phyloP scores from a whole-genome alignment of 345 rosid species.

The Viola odorata region DNA sequence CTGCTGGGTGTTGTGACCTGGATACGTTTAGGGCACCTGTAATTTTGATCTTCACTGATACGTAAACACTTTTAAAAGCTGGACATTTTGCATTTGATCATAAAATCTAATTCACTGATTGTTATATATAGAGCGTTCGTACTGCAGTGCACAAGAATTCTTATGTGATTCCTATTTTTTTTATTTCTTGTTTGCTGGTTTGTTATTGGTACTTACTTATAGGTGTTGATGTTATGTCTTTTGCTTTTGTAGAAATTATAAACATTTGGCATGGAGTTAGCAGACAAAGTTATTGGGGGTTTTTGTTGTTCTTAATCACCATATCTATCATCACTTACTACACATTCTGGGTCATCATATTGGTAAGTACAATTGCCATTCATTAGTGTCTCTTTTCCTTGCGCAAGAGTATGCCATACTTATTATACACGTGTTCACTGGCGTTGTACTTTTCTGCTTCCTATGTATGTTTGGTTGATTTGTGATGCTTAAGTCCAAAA shows the following conservation, averaged over 20 bases:
- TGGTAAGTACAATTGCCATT: conserved; percentile 53
- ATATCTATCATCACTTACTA: conserved; percentile 80
- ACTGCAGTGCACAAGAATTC: no score
- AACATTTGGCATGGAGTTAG: conserved; percentile 57
- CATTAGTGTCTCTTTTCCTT: no score
- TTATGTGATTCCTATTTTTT: no score
- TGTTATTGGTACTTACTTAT: no score
- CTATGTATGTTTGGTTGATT: conserved; percentile 61
- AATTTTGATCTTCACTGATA: neutral
- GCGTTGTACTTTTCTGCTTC: conserved; percentile 58
- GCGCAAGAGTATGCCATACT: conserved; percentile 80
- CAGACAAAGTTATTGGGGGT: conserved; percentile 82
- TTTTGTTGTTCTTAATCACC: conserved; percentile 57
- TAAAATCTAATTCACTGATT: no score
- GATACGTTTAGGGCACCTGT: neutral
- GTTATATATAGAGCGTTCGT: no score
- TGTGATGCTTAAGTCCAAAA: conserved; percentile 80
- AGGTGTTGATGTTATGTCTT: no score
- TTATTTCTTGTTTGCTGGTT: no score
- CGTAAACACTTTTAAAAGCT: neutral
- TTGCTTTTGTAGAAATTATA: conserved; percentile 4
- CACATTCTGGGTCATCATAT: conserved; percentile 92
- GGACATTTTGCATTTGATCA: no score
- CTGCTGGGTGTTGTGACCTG: no score
- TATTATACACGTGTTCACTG: conserved; percentile 69